phyloP scores from a whole-genome alignment of 306 rosid genomes.

The Pueraria montana region DNA sequence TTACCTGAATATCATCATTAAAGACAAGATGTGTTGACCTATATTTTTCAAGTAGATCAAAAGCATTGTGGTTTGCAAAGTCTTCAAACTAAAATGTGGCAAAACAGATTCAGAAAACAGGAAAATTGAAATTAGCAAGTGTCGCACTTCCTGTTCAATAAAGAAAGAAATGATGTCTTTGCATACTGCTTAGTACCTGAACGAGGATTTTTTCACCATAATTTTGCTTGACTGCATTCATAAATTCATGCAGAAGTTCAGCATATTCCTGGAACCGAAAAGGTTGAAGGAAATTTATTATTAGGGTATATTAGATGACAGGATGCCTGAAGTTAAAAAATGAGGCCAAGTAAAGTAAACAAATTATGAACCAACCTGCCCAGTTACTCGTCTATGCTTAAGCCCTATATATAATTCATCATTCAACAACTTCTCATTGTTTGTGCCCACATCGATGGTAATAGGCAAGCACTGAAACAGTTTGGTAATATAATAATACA shows the following conservation, averaged over 20 bases:
- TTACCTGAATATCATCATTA: slow-evolving; percentile 95
- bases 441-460: slow-evolving; percentile 99
- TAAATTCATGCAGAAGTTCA: slow-evolving; percentile 88
- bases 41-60: slow-evolving; percentile 86
- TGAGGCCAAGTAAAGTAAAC: slow-evolving; percentile 5
- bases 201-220: slow-evolving; percentile 92
- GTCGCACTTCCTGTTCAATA: not conserved
- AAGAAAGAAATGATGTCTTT: slow-evolving; percentile 42
- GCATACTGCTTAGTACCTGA: slow-evolving; percentile 68
- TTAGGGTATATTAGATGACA: slow-evolving; percentile 18
- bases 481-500: slow-evolving; percentile 22
- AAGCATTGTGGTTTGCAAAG: slow-evolving; percentile 99
- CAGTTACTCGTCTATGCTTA: slow-evolving; percentile 88
- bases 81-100: slow-evolving; percentile 82
- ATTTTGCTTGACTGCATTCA: slow-evolving; percentile 87
- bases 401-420: slow-evolving; percentile 97
- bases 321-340: slow-evolving; percentile 35
- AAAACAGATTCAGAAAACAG: slow-evolving; percentile 44
- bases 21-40: slow-evolving; percentile 95
- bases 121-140: slow-evolving; percentile 24
- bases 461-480: slow-evolving; percentile 92
- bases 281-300: slow-evolving; percentile 8
- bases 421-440: slow-evolving; percentile 84
- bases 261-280: slow-evolving; percentile 76
- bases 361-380: slow-evolving; percentile 82